Evolutionary conservation across 2,329 filamentous ascomycete species (phyloP).

Genomic region (Fusarium mundagurra): DNA sequence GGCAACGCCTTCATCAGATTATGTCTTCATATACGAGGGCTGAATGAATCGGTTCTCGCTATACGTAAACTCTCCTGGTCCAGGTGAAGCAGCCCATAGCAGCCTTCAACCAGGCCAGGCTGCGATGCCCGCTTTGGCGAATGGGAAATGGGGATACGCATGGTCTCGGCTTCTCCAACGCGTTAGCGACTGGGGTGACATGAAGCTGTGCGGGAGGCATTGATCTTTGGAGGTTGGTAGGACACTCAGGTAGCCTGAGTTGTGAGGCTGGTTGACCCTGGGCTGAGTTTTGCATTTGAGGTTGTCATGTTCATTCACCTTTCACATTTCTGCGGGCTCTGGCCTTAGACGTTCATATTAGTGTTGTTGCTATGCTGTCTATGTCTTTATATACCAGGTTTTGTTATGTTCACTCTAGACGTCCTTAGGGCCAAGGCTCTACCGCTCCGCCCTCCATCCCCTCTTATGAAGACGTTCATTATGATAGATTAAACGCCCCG

Average conservation of each 20-base stretch:
- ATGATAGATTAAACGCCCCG: fast-evolving
- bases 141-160: too few species aligned
- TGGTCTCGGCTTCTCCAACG: not conserved
- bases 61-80: not conserved
- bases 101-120: not conserved
- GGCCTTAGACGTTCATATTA: not conserved
- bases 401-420: not conserved
- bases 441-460: not conserved
- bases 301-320: not conserved
- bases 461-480: not conserved
- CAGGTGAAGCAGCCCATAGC: not conserved
- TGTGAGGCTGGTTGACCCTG: not conserved
- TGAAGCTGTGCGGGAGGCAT: not conserved
- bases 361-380: not conserved
- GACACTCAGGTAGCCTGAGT: not conserved
- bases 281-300: not conserved
- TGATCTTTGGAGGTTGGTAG: not conserved
- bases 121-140: not conserved
- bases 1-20: not conserved
- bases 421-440: not conserved
- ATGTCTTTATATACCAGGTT: fast-evolving
- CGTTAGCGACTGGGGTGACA: not conserved
- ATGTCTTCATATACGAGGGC: not conserved
- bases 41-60: too few species aligned
- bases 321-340: not conserved